Base-by-base conservation (phyloP, 192 early-diverging fungal species). In the Coemansia nantahalensis region DNA sequence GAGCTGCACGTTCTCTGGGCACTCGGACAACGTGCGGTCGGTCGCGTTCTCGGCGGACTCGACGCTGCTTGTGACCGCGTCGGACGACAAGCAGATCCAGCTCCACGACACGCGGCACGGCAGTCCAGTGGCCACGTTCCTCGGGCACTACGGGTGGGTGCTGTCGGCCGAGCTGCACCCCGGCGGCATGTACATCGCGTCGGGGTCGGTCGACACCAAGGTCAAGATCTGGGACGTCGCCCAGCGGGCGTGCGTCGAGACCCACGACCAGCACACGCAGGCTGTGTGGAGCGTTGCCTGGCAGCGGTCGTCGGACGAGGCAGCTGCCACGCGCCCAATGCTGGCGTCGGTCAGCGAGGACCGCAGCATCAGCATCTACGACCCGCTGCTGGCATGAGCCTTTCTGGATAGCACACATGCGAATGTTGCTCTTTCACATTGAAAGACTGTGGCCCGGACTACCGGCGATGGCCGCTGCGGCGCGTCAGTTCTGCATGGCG, bases 161-260 rank as follows among this genome's bases (percentile, higher is more conserved):
- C 49, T 76, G 39, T 64, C 60, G 4, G 73, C 66, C 4, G 56
- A 68, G 34, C 64, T 69, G 47, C 73, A 76, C 9, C 66, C 73
- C 14, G 53, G 33, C 30, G 65, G 61, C 15, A 39, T 43, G 43
- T 68, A 68, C 57, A 69, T 76, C 45, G 73, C 73, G 8, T 76
- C 73, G 9, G 73, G 61, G 0, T 76, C 73, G 5, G 35, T 65
- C 9, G 73, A 76, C 34, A 51, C 65, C 23, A 69, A 76, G 54
- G 66, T 76, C 23, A 76, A 76, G 56, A 64, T 76, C 58, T 76
- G 73, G 73, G 73, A 76, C 26, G 45, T 76, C 28, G 62, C 52
- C 5, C 65, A 76, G 46, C 56, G 66, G 16, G 48, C 61, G 13
- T 64, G 65, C 24, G 51, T 69, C 18, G 73, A 76, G 37, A 76